Evolutionary conservation across 768 basidiomycete species (phyloP).

Genomic region (Xerocomellus chrysenteron): DNA sequence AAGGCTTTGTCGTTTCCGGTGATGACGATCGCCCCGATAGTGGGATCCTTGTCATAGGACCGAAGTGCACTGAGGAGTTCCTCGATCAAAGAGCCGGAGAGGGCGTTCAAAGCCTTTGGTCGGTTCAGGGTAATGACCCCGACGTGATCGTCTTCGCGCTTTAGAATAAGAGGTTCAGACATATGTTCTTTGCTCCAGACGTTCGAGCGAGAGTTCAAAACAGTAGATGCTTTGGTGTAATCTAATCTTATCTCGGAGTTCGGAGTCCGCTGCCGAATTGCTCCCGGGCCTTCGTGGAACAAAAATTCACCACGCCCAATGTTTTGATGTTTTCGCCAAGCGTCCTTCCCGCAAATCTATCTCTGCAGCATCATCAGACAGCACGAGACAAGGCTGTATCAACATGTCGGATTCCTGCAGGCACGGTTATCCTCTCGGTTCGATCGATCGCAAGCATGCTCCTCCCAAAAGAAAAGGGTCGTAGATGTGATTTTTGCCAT

Average conservation of each 20-base stretch:
- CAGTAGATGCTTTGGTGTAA: background rate
- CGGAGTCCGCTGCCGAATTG: background rate
- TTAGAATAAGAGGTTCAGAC: constrained; percentile 25
- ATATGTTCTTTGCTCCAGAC: constrained; percentile 4
- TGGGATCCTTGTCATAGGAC: constrained; percentile 64
- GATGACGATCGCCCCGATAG: constrained; percentile 82
- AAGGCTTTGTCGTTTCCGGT: constrained; percentile 90
- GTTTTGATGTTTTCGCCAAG: constrained; percentile 7
- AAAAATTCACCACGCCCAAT: background rate
- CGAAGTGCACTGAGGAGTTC: constrained; percentile 77
- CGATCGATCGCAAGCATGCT: constrained; percentile 48
- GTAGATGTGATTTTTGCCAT: constrained; percentile 68
- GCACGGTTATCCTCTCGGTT: constrained; percentile 49
- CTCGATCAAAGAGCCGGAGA: constrained; percentile 71
- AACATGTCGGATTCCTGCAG: constrained; percentile 37
- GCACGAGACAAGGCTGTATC: constrained; percentile 56
- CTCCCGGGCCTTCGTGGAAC: background rate
- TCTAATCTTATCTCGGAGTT: constrained; percentile 14
- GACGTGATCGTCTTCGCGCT: constrained; percentile 22
- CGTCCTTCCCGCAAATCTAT: constrained; percentile 11
- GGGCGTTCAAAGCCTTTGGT: constrained; percentile 84
- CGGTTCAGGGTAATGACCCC: constrained; percentile 78
- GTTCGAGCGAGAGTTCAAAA: background rate
- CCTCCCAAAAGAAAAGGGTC: constrained; percentile 56
- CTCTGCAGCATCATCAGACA: constrained; percentile 43